Evolutionary conservation across 352 stramenopile species (phyloP), one percentile per base, ranked within the genome.

Genomic region (Globisporangium canariense): DNA sequence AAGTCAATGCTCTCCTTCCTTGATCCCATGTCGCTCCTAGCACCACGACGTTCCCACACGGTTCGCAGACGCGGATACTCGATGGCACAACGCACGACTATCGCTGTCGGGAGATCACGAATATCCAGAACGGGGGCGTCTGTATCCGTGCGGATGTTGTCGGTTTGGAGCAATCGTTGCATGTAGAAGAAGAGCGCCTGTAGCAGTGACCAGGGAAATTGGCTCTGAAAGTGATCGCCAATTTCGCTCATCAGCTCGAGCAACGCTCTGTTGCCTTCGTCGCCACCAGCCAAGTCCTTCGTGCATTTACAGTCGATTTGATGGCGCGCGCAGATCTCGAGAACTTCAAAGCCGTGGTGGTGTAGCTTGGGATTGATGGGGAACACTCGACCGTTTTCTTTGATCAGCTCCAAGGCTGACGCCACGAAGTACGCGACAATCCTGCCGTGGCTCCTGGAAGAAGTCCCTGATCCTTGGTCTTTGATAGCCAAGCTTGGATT

Each of bases 311-410:
- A 22, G 34, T 40, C 5, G n/a, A 50, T 25, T 6, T 51, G n/a
- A 30, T 64, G 62, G 8, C 55, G 62, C 30, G 55, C 38, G 14
- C 55, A 59, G n/a, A 68, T 52, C 55, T 68, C 62, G 14, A 68
- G 36, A 16, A 63, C 14, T 32, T 68, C 62, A 16, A 63, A 68
- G 25, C 62, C 54, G 47, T 68, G 54, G n/a, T 68, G 62, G 1
- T 51, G 62, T n/a, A 58, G 46, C 22, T 14, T 20, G 10, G 5
- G 54, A 16, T 45, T 57, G 3, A 20, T 45, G 2, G 51, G 55
- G 40, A 55, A 45, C 32, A 8, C 25, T 3, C 36, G 14, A 6
- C 36, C 62, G 4, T 32, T 41, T 16, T 22, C 22, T 34, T 9
- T 32, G 34, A 51, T 22, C 52, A 49, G 8, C 36, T 47, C 36